Base-by-base conservation (phyloP, 345 rosid genomes). In the Cochlearia excelsa region DNA sequence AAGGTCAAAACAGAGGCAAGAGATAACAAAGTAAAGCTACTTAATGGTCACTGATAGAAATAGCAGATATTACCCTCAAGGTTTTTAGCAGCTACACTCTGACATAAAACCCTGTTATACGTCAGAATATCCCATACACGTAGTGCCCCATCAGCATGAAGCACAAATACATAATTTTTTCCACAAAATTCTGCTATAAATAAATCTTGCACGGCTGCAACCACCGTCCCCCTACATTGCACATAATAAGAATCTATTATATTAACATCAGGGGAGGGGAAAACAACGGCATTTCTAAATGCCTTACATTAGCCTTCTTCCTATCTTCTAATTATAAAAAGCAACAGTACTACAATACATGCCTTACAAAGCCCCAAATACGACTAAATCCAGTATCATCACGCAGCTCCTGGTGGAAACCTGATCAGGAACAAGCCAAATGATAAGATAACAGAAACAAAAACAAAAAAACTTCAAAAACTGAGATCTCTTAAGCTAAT, bases 311-410 rank as follows among this genome's bases (percentile, higher is more conserved):
- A 53, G 42, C 48, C 33, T 44, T 43, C 28, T 30, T 50, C 50
- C 8, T 62, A n/a, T 62, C 49, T 46, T 53, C 28, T 5, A 44
- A 41, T 9, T 43, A 6, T 29, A 37, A 43, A 57, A 50, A 48
- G 47, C 11, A 44, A 57, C 27, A 43, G 30, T 49, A 7, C 56
- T 53, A 23, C 16, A 72, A 29, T 8, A 33, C 40, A 31, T 73
- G 82, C 97, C 97, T 89, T 66, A 87, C 72, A 28, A 89, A 81
- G 4, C 99, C 86, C 99, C 91, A 89, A 16, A 89, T 56, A 55
- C 94, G 84, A 64, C 88, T 59, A 51, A 91, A 71, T 47, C 94
- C 96, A 1, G 80, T 54, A 75, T 89, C 95, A 74, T 89, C 92
- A 41, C 82, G 84, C 44, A 93, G 79, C 79, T 87, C 92, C 10